Evolutionary conservation across 208 protist genomes (phyloP), one percentile per base, ranked within the genome.

Genomic region (Naegleria fowleri): DNA sequence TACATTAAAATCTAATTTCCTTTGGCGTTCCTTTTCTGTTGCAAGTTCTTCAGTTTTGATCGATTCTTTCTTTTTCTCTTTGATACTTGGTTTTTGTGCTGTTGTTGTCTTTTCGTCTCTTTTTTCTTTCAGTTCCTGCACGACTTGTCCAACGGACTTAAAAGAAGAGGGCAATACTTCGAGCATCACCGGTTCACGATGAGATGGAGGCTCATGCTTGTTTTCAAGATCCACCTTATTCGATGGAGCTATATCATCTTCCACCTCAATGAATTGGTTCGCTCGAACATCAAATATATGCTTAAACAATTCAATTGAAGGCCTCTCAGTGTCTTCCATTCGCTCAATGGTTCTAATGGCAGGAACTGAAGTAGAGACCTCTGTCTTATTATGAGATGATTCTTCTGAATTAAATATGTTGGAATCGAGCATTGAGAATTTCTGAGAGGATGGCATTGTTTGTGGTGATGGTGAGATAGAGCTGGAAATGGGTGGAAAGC

Each of bases 251-350:
- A 36, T 33, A 5, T 79, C 67, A 13, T 79, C 67, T 36, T 36
- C 67, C 3, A 36, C 4, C n/a, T 79, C 29, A 36, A 36, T 36
- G 25, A 36, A 58, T 39, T 13, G 51, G 29, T n/a, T 51, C 0
- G 6, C 5, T 29, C 55, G 19, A 19, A 3, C 16, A 15, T 67
- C n/a, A 67, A 89, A 89, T 25, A 89, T n/a, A 38, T 33, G 2
- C 59, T 89, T 67, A 29, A 89, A 89, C 11, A 89, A 51, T 40
- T 89, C 86, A 0, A 89, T 40, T 29, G 41, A 67, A 29, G 86
- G 86, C 67, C 86, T 89, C 25, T 59, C 11, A 11, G 13, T 40
- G 38, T 67, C 51, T 43, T 33, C 29, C 22, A 89, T 41, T 55
- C 51, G 2, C 4, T 48, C 38, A 29, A 19, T 15, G 13, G 7